These are phyloP conservation scores for Malus hybrid DNA, from an alignment of 331 rosid species.

Conservation along the genomic window DNA sequence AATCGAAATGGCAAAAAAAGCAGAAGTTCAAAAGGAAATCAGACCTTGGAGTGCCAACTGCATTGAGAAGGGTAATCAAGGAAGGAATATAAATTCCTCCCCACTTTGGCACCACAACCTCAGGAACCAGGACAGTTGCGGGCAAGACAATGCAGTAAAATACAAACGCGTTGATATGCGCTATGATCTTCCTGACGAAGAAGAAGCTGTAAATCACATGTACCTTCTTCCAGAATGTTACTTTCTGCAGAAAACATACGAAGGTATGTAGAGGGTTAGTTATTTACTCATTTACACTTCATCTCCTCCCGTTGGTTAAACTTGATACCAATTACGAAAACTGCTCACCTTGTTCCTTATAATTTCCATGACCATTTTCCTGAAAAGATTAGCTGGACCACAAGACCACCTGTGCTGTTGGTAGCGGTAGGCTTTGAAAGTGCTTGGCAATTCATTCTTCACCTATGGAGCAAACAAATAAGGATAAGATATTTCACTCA, in stretches of 20 bases:
- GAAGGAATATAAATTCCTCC: conserved; percentile 85
- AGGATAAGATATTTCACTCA: not conserved
- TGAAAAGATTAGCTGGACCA: conserved; percentile 96
- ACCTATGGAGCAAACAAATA: conserved; percentile 34
- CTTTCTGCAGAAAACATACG: conserved; percentile 55
- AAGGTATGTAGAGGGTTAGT: not conserved
- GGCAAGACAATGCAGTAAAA: conserved; percentile 86
- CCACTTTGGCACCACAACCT: conserved; percentile 87
- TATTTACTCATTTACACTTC: not conserved
- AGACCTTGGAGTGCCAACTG: conserved; percentile 92
- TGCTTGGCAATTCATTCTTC: conserved; percentile 90
- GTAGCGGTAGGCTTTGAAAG: conserved; percentile 89
- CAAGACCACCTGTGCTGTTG: conserved; percentile 99
- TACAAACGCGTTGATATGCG: conserved; percentile 72
- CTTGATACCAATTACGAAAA: not conserved
- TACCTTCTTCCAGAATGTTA: conserved; percentile 73
- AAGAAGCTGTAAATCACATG: conserved; percentile 95
- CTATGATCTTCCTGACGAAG: conserved; percentile 84
- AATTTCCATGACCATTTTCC: conserved; percentile 81
- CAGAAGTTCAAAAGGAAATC: not conserved
- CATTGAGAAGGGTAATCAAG: conserved; percentile 72
- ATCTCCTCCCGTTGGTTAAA: not conserved
- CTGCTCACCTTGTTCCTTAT: conserved; percentile 65
- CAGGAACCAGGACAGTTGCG: conserved; percentile 76
- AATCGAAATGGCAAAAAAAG: not conserved